Percentiles rank a stretch among this genome's conserved stretches.
phyloP scores from a whole-genome alignment of 129 eudicot genomes.

The Kitagawia praeruptora region DNA sequence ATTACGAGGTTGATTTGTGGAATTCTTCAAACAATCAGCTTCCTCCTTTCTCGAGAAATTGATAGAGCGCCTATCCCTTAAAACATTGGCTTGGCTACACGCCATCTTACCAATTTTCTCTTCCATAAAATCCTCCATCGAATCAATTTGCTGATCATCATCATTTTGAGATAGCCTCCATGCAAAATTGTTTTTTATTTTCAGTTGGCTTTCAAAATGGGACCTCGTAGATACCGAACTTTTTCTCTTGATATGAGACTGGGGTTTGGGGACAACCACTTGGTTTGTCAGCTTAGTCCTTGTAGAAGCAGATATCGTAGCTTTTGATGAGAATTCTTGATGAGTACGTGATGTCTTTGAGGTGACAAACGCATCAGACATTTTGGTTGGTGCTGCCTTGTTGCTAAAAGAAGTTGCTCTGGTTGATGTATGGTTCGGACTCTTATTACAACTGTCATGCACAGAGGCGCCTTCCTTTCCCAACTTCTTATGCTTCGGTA shows the following conservation, averaged over 20 bases:
- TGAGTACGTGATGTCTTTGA: constrained; percentile 14
- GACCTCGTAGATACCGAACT: neutral
- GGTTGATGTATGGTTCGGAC: neutral
- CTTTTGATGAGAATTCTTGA: constrained; percentile 19
- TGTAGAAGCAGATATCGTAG: constrained; percentile 25
- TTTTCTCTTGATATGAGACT: neutral
- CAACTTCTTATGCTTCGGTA: constrained; percentile 20
- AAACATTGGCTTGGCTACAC: constrained; percentile 6
- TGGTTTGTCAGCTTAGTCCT: constrained; percentile 16
- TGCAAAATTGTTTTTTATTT: neutral
- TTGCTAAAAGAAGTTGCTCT: constrained; percentile 4
- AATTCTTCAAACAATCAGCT: constrained; percentile 19
- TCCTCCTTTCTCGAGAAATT: constrained; percentile 14
- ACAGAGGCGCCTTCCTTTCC: constrained; percentile 13
- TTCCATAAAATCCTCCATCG: constrained; percentile 1
- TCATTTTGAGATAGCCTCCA: neutral
- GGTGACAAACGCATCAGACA: constrained; percentile 11
- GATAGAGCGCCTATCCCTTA: constrained; percentile 19
- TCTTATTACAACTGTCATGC: constrained; percentile 1
- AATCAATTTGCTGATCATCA: constrained; percentile 2
- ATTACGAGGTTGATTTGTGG: constrained; percentile 10
- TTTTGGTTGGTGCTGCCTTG: constrained; percentile 6
- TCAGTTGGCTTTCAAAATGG: neutral
- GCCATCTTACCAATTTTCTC: constrained; percentile 15
- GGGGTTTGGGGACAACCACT: neutral